phyloP scores from a whole-genome alignment of 768 basidiomycete species.

The Baorangia bicolor region DNA sequence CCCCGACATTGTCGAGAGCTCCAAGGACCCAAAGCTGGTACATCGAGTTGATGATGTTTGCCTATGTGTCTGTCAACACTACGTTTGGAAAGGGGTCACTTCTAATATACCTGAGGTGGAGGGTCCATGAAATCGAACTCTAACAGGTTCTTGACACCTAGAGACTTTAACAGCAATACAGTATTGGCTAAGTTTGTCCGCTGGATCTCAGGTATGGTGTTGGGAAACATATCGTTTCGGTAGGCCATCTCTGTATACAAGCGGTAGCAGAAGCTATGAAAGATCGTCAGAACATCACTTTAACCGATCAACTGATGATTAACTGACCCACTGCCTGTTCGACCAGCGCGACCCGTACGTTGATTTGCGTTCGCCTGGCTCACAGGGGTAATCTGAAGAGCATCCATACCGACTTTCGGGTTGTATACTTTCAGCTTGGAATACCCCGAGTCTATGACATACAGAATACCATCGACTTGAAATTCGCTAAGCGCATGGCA shows the following conservation, averaged over 20 bases:
- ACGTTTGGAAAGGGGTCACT: background rate
- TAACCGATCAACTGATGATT: background rate
- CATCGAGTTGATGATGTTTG: constrained; percentile 98
- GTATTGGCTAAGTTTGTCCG: constrained; percentile 97
- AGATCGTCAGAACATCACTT: constrained; percentile 1
- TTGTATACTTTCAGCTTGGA: constrained; percentile 99
- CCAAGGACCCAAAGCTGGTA: constrained; percentile 99
- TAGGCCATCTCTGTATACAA: constrained; percentile 97
- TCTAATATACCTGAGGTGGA: constrained; percentile 80
- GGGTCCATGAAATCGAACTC: constrained; percentile 99
- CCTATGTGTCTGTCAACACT: constrained; percentile 41
- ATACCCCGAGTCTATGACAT: constrained; percentile 95
- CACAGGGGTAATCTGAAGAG: constrained; percentile 97
- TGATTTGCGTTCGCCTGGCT: constrained; percentile 98
- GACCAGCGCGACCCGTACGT: constrained; percentile 92
- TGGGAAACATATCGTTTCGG: constrained; percentile 93
- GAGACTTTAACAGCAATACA: constrained; percentile 88
- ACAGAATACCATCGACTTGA: constrained; percentile 94
- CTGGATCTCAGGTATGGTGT: constrained; percentile 98
- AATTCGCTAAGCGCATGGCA: constrained; percentile 4
- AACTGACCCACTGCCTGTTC: constrained; percentile 90
- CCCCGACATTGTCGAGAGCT: constrained; percentile 96
- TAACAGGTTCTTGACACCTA: constrained; percentile 94
- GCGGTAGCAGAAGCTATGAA: constrained; percentile 84
- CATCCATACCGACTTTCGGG: constrained; percentile 99